Base-by-base conservation (phyloP, 2,329 filamentous ascomycete species). In the Thielaviopsis populi region DNA sequence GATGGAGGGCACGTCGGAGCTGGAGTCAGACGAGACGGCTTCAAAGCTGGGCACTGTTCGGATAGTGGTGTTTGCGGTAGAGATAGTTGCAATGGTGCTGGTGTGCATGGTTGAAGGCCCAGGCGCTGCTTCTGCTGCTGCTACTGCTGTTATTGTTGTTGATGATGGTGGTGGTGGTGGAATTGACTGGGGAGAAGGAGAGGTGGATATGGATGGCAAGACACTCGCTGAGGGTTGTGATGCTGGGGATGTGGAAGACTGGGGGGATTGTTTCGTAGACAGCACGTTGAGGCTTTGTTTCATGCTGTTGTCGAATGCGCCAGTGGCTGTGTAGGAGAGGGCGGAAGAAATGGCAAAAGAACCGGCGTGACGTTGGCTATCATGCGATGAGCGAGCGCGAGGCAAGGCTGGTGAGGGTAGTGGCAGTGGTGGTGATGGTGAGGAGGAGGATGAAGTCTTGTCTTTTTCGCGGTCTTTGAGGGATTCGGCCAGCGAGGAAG, bases 21-120 rank as follows among this genome's bases (percentile, higher is more conserved):
- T 76, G 50, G 78, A 78, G 63, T 78, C 75, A 66, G 73, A 75
- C 30, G 75, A 75, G 50, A 72, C 69, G 41, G 73, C 76, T 70
- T 83, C 81, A 70, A 79, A 78, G 73, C 79, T 83, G 46, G 77
- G 75, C 43, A 84, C 81, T 63, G 80, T 78, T 67, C 82, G 80
- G 67, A 84, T 84, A 37, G 81, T 83, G 76, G 75, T 66, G 22
- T 60, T 63, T 22, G 65, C 40, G 41, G 61, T 61, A 33, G 62
- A 53, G 22, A 56, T 59, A 30, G 61, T 59, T 30, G 59, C 33
- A 42, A 30, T 59, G 33, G 66, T 74, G 69, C 67, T 74, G 74
- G 64, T 60, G 56, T 61, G 63, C 66, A 61, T 65, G 62, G 37
- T 67, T 65, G 61, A 56, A 63, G 27, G 69, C 70, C 46, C 30